Base-by-base conservation (phyloP, 768 basidiomycete genomes). In the Leccinum uliginosum region DNA sequence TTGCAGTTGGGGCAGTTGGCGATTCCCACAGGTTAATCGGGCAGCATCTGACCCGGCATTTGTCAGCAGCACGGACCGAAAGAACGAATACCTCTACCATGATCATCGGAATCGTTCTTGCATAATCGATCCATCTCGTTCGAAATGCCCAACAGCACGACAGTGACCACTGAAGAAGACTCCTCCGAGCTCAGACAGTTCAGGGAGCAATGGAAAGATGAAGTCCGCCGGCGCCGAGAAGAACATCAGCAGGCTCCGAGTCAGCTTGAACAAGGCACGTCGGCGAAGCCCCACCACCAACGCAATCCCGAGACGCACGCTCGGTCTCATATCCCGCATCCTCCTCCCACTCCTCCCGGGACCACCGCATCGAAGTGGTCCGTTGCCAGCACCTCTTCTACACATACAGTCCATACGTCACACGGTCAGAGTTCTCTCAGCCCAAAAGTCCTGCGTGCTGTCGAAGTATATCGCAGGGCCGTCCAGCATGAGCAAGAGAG, bases 401-500 rank as follows among this genome's bases (percentile, higher is more conserved):
- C 56, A 19, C 53, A 61, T 17, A 53, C 49, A 15, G 21, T 61
- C 29, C 56, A 65, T n/a, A 53, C 63, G 2, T 71, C 70, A 11
- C 59, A 65, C 24, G 57, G 67, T n/a, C 68, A 69, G 17, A 59
- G 64, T 50, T 46, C 64, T 51, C 65, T 76, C 51, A 75, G 76
- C 32, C 71, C 67, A 9, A 64, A 45, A 19, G 73, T 83, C 27
- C 65, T 68, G 44, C 73, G 67, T 48, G 90, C 91, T 5, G 73
- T 92, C 46, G 79, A 80, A 9, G 62, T 85, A 12, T 97, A 96
- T 69, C 73, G 80, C 27, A 77, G 73, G 19, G 93, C 93, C 9
- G 79, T 93, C 29, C 77, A 83, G 38, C 76, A 81, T 47, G 93
- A 97, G 69, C 87, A 91, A 66, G 74, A 73, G 45, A 84, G 91